These are phyloP conservation scores for Neurospora intermedia DNA, from an alignment of 495 filamentous ascomycete genomes.

Conservation along the genomic window DNA sequence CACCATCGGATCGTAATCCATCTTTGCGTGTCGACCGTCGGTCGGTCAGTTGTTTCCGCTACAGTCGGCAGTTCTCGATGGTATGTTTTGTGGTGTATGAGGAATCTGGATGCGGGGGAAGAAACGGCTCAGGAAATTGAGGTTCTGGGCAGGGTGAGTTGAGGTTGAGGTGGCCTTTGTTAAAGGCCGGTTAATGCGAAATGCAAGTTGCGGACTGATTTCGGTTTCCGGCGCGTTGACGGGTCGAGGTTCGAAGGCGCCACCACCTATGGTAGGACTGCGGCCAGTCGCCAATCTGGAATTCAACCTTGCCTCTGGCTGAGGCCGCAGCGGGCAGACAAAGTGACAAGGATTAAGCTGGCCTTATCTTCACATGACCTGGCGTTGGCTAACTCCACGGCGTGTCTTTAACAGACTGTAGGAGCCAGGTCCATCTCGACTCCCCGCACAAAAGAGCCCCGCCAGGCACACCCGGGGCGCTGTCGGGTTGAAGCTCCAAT, in stretches of 20 bases:
- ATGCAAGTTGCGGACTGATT: not conserved
- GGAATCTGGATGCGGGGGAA: not conserved
- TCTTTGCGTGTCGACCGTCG: slow-evolving; percentile 16
- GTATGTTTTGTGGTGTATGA: not conserved
- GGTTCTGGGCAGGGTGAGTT: not conserved
- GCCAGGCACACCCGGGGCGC: not conserved
- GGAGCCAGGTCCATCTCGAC: not conserved
- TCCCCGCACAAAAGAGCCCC: not conserved
- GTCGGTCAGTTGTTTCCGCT: not conserved
- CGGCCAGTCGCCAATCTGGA: not conserved
- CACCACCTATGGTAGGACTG: not conserved
- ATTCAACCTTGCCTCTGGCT: not conserved
- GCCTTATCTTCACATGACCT: slow-evolving; percentile 10
- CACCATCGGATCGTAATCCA: slow-evolving; percentile 56
- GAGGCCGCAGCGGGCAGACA: not conserved
- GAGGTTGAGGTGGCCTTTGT: not conserved
- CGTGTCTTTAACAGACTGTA: not conserved
- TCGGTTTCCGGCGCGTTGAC: not conserved
- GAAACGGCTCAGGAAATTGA: not conserved
- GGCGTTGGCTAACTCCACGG: not conserved
- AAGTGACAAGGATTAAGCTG: not conserved
- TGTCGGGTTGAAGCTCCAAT: not conserved
- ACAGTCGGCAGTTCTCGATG: not conserved
- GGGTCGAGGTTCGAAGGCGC: not conserved
- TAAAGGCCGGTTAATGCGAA: not conserved